Conservation (phyloP, 805 yeast genomes). For the Myxozyma vanderwaltii region DNA sequence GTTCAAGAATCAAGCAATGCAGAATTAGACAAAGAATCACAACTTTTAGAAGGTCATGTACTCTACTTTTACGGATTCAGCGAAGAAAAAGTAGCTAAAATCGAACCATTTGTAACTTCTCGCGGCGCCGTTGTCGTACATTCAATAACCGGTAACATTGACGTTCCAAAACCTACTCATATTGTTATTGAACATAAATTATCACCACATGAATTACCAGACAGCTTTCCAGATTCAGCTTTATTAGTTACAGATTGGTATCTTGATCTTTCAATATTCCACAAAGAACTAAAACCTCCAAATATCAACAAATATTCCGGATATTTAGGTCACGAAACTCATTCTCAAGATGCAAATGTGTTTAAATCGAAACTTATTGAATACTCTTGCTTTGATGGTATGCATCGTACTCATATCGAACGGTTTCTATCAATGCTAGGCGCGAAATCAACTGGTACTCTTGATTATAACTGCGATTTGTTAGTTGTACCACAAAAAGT, state of each 20-base stretch:
- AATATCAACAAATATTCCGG: conserved; percentile 11
- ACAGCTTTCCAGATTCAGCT: conserved; percentile 29
- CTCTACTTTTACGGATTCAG: conserved; percentile 11
- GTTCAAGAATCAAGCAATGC: neutral
- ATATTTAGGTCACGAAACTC: conserved; percentile 52
- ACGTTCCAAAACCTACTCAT: conserved; percentile 19
- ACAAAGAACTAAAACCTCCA: conserved; percentile 45
- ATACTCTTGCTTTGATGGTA: conserved; percentile 75
- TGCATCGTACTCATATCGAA: conserved; percentile 69
- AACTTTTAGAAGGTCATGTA: conserved; percentile 5
- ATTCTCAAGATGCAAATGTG: conserved; percentile 40
- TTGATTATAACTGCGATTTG: conserved; percentile 57
- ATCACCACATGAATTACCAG: conserved; percentile 14
- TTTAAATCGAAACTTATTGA: conserved; percentile 46
- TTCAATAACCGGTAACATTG: neutral
- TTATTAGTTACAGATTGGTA: conserved; percentile 74
- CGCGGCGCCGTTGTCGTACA: conserved; percentile 25
- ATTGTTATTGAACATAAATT: conserved; percentile 25
- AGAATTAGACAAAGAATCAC: conserved; percentile 10
- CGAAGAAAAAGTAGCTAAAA: conserved; percentile 1
- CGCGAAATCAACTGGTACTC: conserved; percentile 52
- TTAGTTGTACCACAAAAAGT: conserved; percentile 46
- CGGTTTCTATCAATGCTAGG: conserved; percentile 61
- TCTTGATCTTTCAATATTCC: conserved; percentile 70
- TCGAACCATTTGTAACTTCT: conserved; percentile 17